Percentiles rank a stretch among this genome's conserved stretches.
Evolutionary conservation across 2,329 filamentous ascomycete species (phyloP).

Genomic region (Sclerotinia nivalis): DNA sequence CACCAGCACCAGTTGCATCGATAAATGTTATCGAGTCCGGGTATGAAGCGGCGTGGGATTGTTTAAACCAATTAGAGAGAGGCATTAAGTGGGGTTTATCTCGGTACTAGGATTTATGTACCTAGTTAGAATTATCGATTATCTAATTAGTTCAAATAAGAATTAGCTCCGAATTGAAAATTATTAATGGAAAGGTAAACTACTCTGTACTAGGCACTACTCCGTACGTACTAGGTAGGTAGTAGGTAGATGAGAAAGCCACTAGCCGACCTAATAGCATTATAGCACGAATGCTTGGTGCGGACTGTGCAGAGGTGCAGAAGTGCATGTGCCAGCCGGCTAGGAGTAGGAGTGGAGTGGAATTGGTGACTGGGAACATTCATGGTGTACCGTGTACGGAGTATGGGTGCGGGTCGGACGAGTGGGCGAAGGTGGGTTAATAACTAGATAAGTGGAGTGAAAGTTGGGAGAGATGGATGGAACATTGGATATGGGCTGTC

Average conservation of each 20-base stretch:
- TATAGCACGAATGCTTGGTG: conserved; percentile 6
- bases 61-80: conserved; percentile 19
- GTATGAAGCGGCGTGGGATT: conserved; percentile 20
- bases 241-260: not conserved
- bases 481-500: conserved; percentile 9
- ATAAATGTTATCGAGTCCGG: conserved; percentile 16
- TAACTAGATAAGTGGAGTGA: conserved; percentile 1
- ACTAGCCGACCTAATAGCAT: not conserved
- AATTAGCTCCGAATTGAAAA: not conserved
- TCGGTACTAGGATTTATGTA: not conserved
- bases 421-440: not conserved
- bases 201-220: too few relatives aligned
- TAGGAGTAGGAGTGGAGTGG: not conserved
- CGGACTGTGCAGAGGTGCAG: conserved; percentile 1
- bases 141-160: not conserved
- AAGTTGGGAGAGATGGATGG: not conserved
- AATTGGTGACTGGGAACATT: not conserved
- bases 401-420: not conserved
- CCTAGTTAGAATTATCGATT: not conserved
- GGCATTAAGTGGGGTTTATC: conserved; percentile 1
- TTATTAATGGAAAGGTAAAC: not conserved
- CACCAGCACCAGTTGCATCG: not conserved
- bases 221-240: not conserved
- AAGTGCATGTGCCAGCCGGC: not conserved
- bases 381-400: not conserved